Base-by-base conservation (phyloP, 768 basidiomycete genomes). In the Calocybe indica region DNA sequence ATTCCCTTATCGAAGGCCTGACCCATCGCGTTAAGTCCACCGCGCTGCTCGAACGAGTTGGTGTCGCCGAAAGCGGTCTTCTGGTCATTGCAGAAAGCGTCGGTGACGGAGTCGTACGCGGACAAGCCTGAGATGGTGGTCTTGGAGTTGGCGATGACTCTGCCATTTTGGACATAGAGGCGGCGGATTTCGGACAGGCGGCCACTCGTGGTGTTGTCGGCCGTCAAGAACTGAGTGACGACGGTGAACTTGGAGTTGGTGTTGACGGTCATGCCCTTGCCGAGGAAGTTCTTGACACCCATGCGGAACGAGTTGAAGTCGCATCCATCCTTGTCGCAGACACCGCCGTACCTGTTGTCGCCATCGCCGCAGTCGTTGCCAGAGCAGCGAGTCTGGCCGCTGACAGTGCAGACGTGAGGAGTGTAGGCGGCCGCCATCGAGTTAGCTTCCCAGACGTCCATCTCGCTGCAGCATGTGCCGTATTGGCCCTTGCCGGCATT, bases 401-500 rank as follows among this genome's bases (percentile, higher is more conserved):
- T 50, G 51, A 62, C 59, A 22, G 62, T 60, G 64, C 78, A 80
- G 31, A 70, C 66, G 61, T 80, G 78, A 44, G 78, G 74, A 38
- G 78, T 79, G 62, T 62, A 72, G 13, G 77, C 78, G 14, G 72
- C 63, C n/a, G 78, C 64, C 51, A 69, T 64, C 54, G 63, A 66
- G 68, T 79, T 79, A 55, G 76, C 76, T 54, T 79, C 77, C 78
- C 78, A 80, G 58, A 80, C 67, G 59, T 80, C 78, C 76, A 80
- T 79, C 63, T 79, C 78, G 49, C 61, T 68, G 60, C 78, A 80
- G 70, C 78, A 79, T n/a, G 76, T 62, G 52, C 78, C 78, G 55
- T 58, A 67, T 28, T 58, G 28, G 33, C 78, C 77, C 6, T 61
- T 62, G 28, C 77, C 77, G 9, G 75, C 62, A 62, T 78, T 80